Percentiles rank a stretch among this genome's conserved stretches.
These are phyloP conservation scores for Torulaspora pretoriensis DNA, from an alignment of 1,139 yeast genomes.

Conservation along the genomic window DNA sequence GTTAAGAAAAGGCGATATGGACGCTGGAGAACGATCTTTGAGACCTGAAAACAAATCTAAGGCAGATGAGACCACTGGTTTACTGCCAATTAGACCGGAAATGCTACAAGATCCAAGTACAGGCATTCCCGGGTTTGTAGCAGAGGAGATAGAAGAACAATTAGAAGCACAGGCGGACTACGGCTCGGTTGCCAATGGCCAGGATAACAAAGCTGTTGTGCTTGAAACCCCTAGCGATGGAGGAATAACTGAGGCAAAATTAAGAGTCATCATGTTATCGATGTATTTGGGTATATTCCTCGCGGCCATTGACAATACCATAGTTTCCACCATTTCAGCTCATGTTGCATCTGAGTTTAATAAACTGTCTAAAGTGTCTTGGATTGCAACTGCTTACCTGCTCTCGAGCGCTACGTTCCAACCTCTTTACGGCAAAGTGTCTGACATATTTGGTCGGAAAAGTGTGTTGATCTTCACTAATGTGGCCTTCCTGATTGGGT, in stretches of 20 bases:
- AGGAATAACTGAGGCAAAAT: slow-evolving; percentile 10
- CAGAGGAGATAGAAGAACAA: slow-evolving; percentile 32
- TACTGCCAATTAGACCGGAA: slow-evolving; percentile 13
- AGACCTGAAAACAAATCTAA: neutral
- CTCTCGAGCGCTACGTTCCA: slow-evolving; percentile 62
- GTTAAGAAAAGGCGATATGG: neutral
- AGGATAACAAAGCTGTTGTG: neutral
- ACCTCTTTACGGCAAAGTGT: slow-evolving; percentile 79
- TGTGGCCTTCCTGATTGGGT: slow-evolving; percentile 49
- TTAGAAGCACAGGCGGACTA: slow-evolving; percentile 15
- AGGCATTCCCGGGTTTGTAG: slow-evolving; percentile 34
- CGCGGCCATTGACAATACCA: slow-evolving; percentile 60
- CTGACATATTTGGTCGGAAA: slow-evolving; percentile 82
- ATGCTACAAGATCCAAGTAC: slow-evolving; percentile 26
- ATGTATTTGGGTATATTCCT: slow-evolving; percentile 50
- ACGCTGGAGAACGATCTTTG: neutral
- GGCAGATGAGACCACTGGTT: neutral
- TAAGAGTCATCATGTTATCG: slow-evolving; percentile 37
- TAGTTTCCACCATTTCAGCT: slow-evolving; percentile 56
- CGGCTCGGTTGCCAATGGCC: slow-evolving; percentile 1
- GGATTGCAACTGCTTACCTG: slow-evolving; percentile 60
- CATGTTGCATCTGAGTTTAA: slow-evolving; percentile 60
- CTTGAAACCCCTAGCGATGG: neutral
- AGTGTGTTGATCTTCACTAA: slow-evolving; percentile 48
- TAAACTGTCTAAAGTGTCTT: slow-evolving; percentile 49